Evolutionary conservation across 441 rosid genomes (phyloP), one percentile per base, ranked within the genome.

Genomic region (Erodium trifolium): DNA sequence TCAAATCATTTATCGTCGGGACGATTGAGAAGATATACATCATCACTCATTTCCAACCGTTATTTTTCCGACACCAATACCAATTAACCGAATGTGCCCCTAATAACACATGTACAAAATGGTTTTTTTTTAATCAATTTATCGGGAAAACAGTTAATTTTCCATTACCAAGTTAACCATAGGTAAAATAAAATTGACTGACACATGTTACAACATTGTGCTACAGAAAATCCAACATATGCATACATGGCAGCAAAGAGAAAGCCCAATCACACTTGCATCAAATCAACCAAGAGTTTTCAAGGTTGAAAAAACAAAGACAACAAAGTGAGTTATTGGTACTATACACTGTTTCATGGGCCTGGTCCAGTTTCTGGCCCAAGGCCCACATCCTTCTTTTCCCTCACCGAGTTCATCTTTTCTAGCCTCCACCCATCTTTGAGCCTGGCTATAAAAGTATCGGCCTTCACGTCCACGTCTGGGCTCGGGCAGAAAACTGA

Each of bases 401-500:
- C 89, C 16, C 80, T 80, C 6, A 76, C 59, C 12, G 97, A 87
- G 60, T 91, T 91, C 0, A 85, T 83, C 78, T 85, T 89, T 75
- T 89, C 97, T 12, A 88, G 78, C 69, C 85, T 82, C 97, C 93
- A 91, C 18, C 73, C 92, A 16, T 79, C 97, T 70, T 81, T 76
- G 3, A 88, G 84, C 78, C 87, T 84, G 39, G 97, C 93, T 12
- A 91, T 91, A 78, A 91, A 91, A 23, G 76, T 77, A 27, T 86
- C 97, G 2, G 96, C 97, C 80, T 91, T 88, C 10, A 72, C 73
- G 72, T 91, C 83, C 8, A 91, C 96, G 72, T 91, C 97, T 4
- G 96, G 96, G 67, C 93, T 91, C 14, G 88, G 89, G 70, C 92
- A 89, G 72, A 78, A 83, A 10, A 73, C 75, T 14, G 81, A 8